These are phyloP conservation scores for Trichoderma asperelloides DNA, from an alignment of 495 filamentous ascomycete genomes.

Conservation along the genomic window DNA sequence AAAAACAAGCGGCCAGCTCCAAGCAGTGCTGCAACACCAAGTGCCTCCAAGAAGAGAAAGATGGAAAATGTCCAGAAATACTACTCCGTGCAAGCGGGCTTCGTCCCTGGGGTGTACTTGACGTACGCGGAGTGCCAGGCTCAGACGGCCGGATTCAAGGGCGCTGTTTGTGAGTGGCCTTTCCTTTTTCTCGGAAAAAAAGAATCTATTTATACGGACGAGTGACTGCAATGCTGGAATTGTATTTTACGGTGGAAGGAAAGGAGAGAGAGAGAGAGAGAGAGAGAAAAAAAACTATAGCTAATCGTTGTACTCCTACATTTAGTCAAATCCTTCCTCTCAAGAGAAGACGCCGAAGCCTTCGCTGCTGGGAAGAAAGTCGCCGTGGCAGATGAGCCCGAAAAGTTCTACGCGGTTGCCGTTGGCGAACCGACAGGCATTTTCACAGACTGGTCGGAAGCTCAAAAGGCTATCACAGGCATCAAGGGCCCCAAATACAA, in stretches of 20 bases:
- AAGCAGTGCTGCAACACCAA: slow-evolving; percentile 9
- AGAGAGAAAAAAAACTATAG: too few species aligned
- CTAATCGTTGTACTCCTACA: neutral
- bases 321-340: slow-evolving; percentile 76
- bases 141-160: slow-evolving; percentile 78
- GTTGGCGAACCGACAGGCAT: slow-evolving; percentile 74
- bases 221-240: neutral
- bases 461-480: slow-evolving; percentile 66
- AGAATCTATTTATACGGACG: too few species aligned
- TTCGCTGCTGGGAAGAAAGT: slow-evolving; percentile 60
- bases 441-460: slow-evolving; percentile 78
- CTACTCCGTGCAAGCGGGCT: slow-evolving; percentile 77
- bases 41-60: slow-evolving; percentile 33
- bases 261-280: too few species aligned
- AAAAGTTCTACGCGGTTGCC: slow-evolving; percentile 79
- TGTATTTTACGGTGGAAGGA: too few species aligned
- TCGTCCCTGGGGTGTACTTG: slow-evolving; percentile 77
- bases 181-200: neutral
- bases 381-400: slow-evolving; percentile 17
- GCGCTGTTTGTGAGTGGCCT: slow-evolving; percentile 62
- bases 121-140: slow-evolving; percentile 72
- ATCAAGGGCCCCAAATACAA: slow-evolving; percentile 72
- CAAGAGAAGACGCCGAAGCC: slow-evolving; percentile 63
- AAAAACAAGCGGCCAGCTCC: slow-evolving; percentile 6
- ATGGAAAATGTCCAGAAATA: slow-evolving; percentile 52